These are phyloP conservation scores for Mytilinidion resinicola DNA, from an alignment of 495 filamentous ascomycete genomes.

Conservation along the genomic window DNA sequence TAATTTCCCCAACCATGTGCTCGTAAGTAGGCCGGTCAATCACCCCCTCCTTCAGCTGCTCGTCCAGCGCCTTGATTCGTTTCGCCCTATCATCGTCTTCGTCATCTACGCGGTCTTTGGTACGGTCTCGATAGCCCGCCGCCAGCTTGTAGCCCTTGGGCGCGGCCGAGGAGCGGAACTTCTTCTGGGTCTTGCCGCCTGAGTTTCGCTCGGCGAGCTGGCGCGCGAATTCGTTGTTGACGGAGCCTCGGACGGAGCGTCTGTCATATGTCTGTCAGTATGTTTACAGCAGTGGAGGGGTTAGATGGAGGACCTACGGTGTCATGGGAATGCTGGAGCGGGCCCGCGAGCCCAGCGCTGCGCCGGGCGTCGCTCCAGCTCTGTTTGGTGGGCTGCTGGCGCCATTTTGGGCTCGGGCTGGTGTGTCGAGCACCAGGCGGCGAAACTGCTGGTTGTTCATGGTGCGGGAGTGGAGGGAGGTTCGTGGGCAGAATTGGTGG, in stretches of 20 bases:
- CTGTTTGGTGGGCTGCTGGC: slow-evolving; percentile 30
- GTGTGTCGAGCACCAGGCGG: slow-evolving; percentile 61
- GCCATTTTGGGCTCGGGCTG: slow-evolving; percentile 28
- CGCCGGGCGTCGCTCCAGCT: slow-evolving; percentile 23
- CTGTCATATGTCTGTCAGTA: slow-evolving; percentile 37
- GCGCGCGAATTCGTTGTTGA: slow-evolving; percentile 66
- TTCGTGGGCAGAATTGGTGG: background rate
- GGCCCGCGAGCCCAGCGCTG: slow-evolving; percentile 49
- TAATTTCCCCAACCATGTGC: slow-evolving; percentile 63
- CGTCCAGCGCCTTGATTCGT: slow-evolving; percentile 71
- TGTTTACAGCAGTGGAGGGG: background rate
- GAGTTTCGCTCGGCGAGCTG: slow-evolving; percentile 76
- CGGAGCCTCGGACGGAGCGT: slow-evolving; percentile 54
- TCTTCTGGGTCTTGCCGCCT: slow-evolving; percentile 48
- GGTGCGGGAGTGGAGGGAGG: slow-evolving; percentile 7
- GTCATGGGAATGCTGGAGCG: slow-evolving; percentile 40
- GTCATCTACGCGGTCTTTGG: slow-evolving; percentile 44
- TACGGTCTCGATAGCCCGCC: slow-evolving; percentile 80
- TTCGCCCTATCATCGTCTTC: slow-evolving; percentile 49
- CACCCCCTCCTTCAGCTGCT: slow-evolving; percentile 73
- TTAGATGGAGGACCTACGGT: slow-evolving; percentile 28
- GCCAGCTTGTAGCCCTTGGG: slow-evolving; percentile 80
- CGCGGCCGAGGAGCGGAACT: slow-evolving; percentile 69
- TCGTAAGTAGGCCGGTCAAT: slow-evolving; percentile 73
- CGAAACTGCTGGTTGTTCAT: slow-evolving; percentile 99